Base-by-base conservation (phyloP, 208 protist species). In the Trypanosomatidae sp. region DNA sequence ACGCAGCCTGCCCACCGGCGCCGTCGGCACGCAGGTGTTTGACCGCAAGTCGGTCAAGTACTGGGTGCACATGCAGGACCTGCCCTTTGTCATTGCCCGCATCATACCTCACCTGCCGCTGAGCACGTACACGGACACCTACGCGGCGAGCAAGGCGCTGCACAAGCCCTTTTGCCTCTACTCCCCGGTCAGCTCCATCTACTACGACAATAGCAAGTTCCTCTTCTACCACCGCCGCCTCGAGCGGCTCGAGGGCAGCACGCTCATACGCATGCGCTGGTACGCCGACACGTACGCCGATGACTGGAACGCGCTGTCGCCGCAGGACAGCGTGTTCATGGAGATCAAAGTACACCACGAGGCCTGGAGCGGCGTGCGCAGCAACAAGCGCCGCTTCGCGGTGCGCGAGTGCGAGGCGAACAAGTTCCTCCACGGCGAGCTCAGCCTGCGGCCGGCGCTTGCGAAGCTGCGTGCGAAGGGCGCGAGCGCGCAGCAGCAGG, bases 281-380 rank as follows among this genome's bases (percentile, higher is more conserved):
- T 93, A 90, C 61, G 73, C 72, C 23, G 73, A 82, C 61, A 74
- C 68, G 13, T 75, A 84, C 60, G 70, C 67, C 24, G 44, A 66
- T 37, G 74, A 88, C 58, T 84, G 72, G 77, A 83, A 85, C 56
- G 62, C 59, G 43, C 33, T 88, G 20, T 21, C 40, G n/a, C 48
- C 60, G 4, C 43, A 67, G 24, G 71, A 85, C 33, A 77, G 66
- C 44, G 80, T 89, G 4, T 93, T 93, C 27, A 90, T 90, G 80
- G 74, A 93, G 40, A 88, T 89, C 46, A 93, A 93, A 38, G 73
- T 90, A 18, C 80, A 93, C 50, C 81, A 83, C 57, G 80, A 93
- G 57, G 77, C 77, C 32, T 88, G 80, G 76, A 78, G 72, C 47
- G 80, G 85, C n/a, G 79, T 87, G 64, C 66, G 79, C 22, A 86